phyloP scores from a whole-genome alignment of 2,329 filamentous ascomycete genomes.

The Colletotrichum neosansevieriae region DNA sequence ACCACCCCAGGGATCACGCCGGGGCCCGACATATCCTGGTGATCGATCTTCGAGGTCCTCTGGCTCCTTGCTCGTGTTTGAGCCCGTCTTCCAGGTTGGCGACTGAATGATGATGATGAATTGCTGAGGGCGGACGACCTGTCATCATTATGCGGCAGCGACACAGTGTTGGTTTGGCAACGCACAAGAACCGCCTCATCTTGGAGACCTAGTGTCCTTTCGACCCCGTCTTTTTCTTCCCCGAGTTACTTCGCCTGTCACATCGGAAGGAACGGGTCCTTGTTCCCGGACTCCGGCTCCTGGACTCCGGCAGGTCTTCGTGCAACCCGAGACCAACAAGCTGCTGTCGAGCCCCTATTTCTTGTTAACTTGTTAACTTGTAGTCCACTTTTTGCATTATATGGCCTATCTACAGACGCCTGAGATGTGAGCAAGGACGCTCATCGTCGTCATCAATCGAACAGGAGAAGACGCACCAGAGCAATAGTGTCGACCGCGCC shows the following conservation, averaged over 20 bases:
- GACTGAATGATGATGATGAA: slow-evolving; percentile 9
- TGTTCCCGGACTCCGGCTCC: slow-evolving; percentile 28
- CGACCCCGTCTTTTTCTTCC: slow-evolving; percentile 6
- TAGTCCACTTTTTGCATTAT: slow-evolving; percentile 14
- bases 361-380: slow-evolving; percentile 3
- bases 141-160: not conserved
- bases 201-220: slow-evolving; percentile 1
- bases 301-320: slow-evolving; percentile 29
- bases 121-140: slow-evolving; percentile 5
- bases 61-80: too few species aligned
- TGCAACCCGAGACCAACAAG: slow-evolving; percentile 31
- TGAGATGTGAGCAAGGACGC: not conserved
- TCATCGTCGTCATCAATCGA: not conserved
- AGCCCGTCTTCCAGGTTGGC: too few species aligned
- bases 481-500: not conserved
- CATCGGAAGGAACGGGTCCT: not conserved
- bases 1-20: slow-evolving; percentile 5
- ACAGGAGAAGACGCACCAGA: not conserved
- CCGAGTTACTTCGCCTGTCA: slow-evolving; percentile 15
- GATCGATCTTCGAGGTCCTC: slow-evolving; percentile 32
- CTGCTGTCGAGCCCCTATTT: slow-evolving; percentile 12
- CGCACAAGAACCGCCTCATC: slow-evolving; percentile 18
- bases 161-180: slow-evolving; percentile 18
- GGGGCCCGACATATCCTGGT: slow-evolving; percentile 15
- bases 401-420: slow-evolving; percentile 5